These are phyloP conservation scores for Phytophthora citrophthora DNA, from an alignment of 352 stramenopile species.

Conservation along the genomic window DNA sequence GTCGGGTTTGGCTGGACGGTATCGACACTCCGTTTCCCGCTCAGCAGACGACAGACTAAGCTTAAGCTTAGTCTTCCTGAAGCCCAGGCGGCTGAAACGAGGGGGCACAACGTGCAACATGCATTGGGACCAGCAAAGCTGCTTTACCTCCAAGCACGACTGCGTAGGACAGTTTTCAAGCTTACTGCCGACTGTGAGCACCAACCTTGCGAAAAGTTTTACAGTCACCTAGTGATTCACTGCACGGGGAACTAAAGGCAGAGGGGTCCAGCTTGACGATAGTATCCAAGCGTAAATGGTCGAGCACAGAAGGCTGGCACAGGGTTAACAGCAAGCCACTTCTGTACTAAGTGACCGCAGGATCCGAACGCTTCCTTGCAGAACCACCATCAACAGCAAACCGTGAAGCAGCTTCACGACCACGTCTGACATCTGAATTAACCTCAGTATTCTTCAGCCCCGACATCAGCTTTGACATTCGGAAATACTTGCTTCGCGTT, in stretches of 20 bases:
- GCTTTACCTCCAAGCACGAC: constrained; percentile 4
- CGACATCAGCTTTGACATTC: no score
- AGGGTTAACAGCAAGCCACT: not conserved
- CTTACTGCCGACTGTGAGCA: not conserved
- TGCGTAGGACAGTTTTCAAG: constrained; percentile 10
- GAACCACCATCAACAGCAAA: not conserved
- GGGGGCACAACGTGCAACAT: not conserved
- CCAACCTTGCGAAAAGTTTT: not conserved
- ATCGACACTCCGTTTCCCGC: constrained; percentile 30
- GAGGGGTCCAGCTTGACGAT: constrained; percentile 2
- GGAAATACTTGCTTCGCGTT: no score
- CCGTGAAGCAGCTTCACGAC: not conserved
- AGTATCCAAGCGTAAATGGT: constrained; percentile 4
- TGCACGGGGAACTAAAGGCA: not conserved
- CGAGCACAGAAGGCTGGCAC: not conserved
- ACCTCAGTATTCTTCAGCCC: no score
- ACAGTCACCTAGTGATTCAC: not conserved
- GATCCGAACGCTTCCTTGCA: not conserved
- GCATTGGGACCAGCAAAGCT: constrained; percentile 12
- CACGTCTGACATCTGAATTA: no score
- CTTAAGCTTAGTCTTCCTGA: not conserved
- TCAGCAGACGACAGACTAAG: constrained; percentile 10
- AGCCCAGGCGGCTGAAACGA: constrained; percentile 7
- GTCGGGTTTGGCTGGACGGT: constrained; percentile 22
- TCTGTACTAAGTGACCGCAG: not conserved